Evolutionary conservation across 306 rosid species (phyloP).

Genomic region (Ziziphus jujuba): DNA sequence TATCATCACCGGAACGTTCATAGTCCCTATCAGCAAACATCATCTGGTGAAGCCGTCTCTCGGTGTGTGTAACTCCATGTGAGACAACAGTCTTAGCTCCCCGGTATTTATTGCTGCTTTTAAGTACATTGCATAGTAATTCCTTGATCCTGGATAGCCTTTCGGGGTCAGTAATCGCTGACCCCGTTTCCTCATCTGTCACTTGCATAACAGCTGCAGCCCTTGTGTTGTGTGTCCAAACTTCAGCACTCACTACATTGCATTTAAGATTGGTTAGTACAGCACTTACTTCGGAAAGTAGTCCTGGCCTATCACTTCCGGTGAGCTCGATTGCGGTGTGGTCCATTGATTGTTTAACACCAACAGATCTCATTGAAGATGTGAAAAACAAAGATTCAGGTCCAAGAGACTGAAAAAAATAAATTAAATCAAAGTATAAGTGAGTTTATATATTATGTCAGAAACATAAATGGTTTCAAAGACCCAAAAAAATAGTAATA

Average conservation of each 20-base stretch:
- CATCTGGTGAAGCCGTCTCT: conserved; percentile 94
- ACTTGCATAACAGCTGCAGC: conserved; percentile 86
- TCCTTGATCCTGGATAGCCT: conserved; percentile 63
- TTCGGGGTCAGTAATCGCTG: conserved; percentile 60
- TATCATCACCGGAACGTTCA: conserved; percentile 49
- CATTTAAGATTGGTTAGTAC: conserved; percentile 79
- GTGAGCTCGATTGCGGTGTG: conserved; percentile 77
- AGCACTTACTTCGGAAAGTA: conserved; percentile 86
- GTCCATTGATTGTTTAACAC: conserved; percentile 64
- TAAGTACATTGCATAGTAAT: conserved; percentile 81
- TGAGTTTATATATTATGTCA: background rate
- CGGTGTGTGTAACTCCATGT: conserved; percentile 70
- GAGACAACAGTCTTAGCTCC: conserved; percentile 78
- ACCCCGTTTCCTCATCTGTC: conserved; percentile 56
- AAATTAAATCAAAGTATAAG: background rate
- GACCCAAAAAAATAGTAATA: too few relatives aligned
- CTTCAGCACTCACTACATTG: conserved; percentile 79
- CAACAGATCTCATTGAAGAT: conserved; percentile 72
- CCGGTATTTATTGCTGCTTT: conserved; percentile 67
- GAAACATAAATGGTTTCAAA: conserved; percentile 4
- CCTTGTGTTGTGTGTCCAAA: conserved; percentile 90
- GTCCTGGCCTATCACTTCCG: conserved; percentile 88
- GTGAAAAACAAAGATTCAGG: conserved; percentile 66
- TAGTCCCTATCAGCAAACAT: conserved; percentile 96
- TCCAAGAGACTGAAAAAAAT: conserved; percentile 74